These are phyloP conservation scores for Acacia melanoxylon DNA, from an alignment of 306 rosid genomes.

Conservation along the genomic window DNA sequence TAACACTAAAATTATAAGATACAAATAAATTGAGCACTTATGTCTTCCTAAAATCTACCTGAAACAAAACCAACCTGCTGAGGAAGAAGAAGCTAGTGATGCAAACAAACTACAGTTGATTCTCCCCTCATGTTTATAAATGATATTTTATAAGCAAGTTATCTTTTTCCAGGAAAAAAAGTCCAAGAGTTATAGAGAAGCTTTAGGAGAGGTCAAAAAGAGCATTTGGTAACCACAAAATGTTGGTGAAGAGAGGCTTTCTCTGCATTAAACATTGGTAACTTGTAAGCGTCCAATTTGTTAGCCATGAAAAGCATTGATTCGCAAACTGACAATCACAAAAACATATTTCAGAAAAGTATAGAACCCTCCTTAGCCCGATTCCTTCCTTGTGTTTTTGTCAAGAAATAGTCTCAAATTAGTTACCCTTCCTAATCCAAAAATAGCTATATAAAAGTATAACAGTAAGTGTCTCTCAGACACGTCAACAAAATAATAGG, in stretches of 20 bases:
- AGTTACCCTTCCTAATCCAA: neutral
- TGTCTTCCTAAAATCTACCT: neutral
- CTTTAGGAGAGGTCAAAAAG: neutral
- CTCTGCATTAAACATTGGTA: slow-evolving; percentile 10
- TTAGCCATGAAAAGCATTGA: neutral
- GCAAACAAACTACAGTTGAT: neutral
- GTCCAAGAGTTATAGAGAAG: neutral
- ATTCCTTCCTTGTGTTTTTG: neutral
- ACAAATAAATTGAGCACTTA: no score
- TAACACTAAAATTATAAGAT: no score
- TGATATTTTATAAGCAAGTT: neutral
- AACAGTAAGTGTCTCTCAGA: no score
- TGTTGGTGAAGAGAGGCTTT: slow-evolving; percentile 11
- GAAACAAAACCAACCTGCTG: neutral
- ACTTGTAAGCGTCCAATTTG: slow-evolving; percentile 13
- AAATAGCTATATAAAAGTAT: no score
- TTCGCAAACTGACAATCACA: neutral
- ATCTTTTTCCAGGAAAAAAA: neutral
- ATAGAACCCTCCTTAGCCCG: neutral
- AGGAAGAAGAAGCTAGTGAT: neutral
- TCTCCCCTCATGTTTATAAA: neutral
- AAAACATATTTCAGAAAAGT: neutral
- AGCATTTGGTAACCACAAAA: slow-evolving; percentile 14
- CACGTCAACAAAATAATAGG: no score
- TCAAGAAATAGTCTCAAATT: neutral